Conservation (phyloP, 1,284 basidiomycete species). For the Kwoniella shivajii region DNA sequence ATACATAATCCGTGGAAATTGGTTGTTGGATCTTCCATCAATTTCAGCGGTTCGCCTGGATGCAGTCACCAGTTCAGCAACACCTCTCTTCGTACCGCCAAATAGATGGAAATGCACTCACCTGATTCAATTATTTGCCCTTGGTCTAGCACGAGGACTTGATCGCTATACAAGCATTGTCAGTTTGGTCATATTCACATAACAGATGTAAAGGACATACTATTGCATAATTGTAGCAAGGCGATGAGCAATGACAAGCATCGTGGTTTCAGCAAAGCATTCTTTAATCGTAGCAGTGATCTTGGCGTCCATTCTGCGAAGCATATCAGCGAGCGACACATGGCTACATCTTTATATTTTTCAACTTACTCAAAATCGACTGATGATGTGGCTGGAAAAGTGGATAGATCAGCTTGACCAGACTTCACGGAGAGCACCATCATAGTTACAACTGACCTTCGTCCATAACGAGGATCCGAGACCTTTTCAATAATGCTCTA, state of each 20-base stretch:
- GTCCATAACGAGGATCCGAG: conserved; percentile 69
- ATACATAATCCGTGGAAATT: conserved; percentile 46
- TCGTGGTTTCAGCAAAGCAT: conserved; percentile 65
- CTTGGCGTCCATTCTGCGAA: conserved; percentile 66
- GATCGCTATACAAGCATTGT: conserved; percentile 59
- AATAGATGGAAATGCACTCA: conserved; percentile 17
- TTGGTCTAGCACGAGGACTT: conserved; percentile 72
- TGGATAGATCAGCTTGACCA: neutral
- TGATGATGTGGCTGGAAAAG: conserved; percentile 79
- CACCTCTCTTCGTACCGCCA: neutral
- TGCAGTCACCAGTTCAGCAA: neutral
- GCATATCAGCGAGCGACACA: neutral
- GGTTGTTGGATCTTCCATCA: conserved; percentile 32
- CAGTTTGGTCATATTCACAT: neutral
- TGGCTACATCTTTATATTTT: neutral
- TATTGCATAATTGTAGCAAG: conserved; percentile 59
- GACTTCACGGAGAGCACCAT: neutral
- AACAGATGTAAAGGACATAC: conserved; percentile 23
- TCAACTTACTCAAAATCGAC: conserved; percentile 68
- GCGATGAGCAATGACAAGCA: conserved; percentile 75
- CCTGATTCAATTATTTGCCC: conserved; percentile 58
- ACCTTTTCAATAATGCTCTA: conserved; percentile 70
- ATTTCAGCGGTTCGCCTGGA: conserved; percentile 34
- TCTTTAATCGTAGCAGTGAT: conserved; percentile 72
- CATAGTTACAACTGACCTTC: conserved; percentile 39